Evolutionary conservation across 148 eudicot genomes (phyloP).

Genomic region (Polygonum aviculare): DNA sequence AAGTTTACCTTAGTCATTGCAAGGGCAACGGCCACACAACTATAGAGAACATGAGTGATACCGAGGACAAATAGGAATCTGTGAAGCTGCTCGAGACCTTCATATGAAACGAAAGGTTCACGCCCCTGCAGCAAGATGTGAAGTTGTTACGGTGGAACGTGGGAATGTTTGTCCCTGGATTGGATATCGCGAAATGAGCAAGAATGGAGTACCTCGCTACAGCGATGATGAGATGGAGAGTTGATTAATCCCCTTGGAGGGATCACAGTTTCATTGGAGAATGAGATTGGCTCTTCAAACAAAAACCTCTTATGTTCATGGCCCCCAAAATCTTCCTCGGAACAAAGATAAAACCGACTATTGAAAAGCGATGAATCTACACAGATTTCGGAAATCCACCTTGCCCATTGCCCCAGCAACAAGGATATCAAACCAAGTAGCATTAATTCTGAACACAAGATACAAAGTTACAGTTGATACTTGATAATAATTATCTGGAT

Average conservation of each 20-base stretch:
- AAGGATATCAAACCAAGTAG: slow-evolving; percentile 91
- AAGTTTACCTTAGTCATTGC: slow-evolving; percentile 81
- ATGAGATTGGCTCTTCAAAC: slow-evolving; percentile 22
- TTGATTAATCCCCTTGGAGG: slow-evolving; percentile 46
- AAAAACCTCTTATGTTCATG: slow-evolving; percentile 18
- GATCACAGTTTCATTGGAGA: slow-evolving; percentile 39
- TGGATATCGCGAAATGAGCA: not conserved
- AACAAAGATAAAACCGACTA: slow-evolving; percentile 72
- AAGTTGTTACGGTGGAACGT: not conserved
- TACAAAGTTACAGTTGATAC: not conserved
- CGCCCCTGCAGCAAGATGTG: slow-evolving; percentile 47
- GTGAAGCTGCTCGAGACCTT: slow-evolving; percentile 97
- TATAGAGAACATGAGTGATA: slow-evolving; percentile 84
- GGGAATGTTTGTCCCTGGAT: not conserved
- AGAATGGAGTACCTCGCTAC: slow-evolving; percentile 47
- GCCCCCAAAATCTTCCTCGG: slow-evolving; percentile 53
- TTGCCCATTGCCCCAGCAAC: slow-evolving; percentile 89
- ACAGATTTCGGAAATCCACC: slow-evolving; percentile 81
- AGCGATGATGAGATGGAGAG: slow-evolving; percentile 35
- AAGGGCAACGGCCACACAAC: slow-evolving; percentile 73
- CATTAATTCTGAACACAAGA: slow-evolving; percentile 60
- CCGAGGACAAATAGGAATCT: slow-evolving; percentile 97
- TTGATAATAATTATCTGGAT: not conserved
- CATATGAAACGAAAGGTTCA: slow-evolving; percentile 90
- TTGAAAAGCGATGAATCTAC: slow-evolving; percentile 83